Evolutionary conservation across 1,284 basidiomycete genomes (phyloP).

Genomic region (Pseudozyma hubeiensis): DNA sequence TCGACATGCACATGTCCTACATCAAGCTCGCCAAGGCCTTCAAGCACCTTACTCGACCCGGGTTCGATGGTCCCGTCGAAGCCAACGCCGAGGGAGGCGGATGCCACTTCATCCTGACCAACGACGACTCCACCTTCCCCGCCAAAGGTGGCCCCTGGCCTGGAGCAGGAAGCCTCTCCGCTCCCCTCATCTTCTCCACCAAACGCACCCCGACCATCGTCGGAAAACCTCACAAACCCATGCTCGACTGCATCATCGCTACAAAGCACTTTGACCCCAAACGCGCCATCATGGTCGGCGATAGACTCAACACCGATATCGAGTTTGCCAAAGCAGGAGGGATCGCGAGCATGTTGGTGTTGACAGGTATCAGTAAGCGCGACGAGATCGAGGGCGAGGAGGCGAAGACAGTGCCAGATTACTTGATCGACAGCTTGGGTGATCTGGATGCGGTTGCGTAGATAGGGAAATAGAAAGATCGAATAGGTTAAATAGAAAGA

Average conservation of each 20-base stretch:
- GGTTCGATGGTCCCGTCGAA: slow-evolving; percentile 48
- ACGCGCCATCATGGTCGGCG: slow-evolving; percentile 92
- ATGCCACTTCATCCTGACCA: slow-evolving; percentile 90
- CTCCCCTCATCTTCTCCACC: slow-evolving; percentile 81
- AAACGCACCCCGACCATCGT: slow-evolving; percentile 79
- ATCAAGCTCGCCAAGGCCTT: slow-evolving; percentile 93
- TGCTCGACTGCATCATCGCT: slow-evolving; percentile 95
- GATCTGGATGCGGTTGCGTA: slow-evolving; percentile 55
- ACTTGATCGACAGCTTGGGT: slow-evolving; percentile 60
- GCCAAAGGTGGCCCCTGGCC: slow-evolving; percentile 82
- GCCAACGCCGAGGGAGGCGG: slow-evolving; percentile 75
- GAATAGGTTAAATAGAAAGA: no score
- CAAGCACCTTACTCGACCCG: slow-evolving; percentile 77
- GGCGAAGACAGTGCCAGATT: slow-evolving; percentile 63
- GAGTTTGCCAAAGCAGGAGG: slow-evolving; percentile 88
- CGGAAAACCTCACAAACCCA: slow-evolving; percentile 90
- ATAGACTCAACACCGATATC: slow-evolving; percentile 94
- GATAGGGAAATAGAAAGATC: background rate
- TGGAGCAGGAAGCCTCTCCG: slow-evolving; percentile 82
- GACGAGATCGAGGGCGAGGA: slow-evolving; percentile 73
- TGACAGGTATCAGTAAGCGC: slow-evolving; percentile 77
- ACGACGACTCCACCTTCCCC: slow-evolving; percentile 91
- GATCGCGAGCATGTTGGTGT: slow-evolving; percentile 86
- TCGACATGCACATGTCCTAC: slow-evolving; percentile 74
- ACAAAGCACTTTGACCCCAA: slow-evolving; percentile 77